Base-by-base conservation (phyloP, 108 stramenopile genomes). In the Bacterosira constricta region DNA sequence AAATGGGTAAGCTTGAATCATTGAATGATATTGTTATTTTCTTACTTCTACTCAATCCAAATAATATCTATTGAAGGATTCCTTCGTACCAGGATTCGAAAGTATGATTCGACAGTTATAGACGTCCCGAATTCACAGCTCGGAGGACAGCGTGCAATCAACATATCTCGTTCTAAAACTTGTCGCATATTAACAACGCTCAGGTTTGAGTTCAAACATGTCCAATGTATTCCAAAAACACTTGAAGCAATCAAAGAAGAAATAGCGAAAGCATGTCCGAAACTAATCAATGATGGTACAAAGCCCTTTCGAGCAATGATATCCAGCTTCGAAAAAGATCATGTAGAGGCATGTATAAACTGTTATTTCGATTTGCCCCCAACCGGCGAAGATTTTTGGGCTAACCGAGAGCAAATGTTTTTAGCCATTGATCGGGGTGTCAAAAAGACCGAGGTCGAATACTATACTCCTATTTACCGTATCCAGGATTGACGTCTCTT, bases 221-320 rank as follows among this genome's bases (percentile, higher is more conserved):
- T 66, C 15, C 64, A 66, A 54, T 56, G 35, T 3, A 13, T 71
- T 3, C 65, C 73, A 1, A 65, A 35, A 27, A 39, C 55, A 36
- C 37, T 66, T 10, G 44, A 31, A 10, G 23, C 20, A 1, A 57
- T 66, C 34, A 66, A 66, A 46, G 54, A 41, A 25, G 73, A 73
- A 61, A 67, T 73, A 5, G 38, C 27, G 26, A 18, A 53, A 62
- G 17, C 70, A 6, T 71, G 70, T 42, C 70, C 70, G 15, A 31
- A 39, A 42, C 36, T 71, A n/a, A 71, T 61, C 11, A 51, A 20
- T 26, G 31, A 63, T 39, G 61, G 60, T 35, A n/a, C n/a, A n/a
- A n/a, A n/a, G n/a, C n/a, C n/a, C 10, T 89, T 85, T 63, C 72
- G 84, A 15, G 85, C 72, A 9, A 66, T 71, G 20, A 73, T 72